Base-by-base conservation (phyloP, 805 yeast genomes). In the Sporopachydermia lactativora region DNA sequence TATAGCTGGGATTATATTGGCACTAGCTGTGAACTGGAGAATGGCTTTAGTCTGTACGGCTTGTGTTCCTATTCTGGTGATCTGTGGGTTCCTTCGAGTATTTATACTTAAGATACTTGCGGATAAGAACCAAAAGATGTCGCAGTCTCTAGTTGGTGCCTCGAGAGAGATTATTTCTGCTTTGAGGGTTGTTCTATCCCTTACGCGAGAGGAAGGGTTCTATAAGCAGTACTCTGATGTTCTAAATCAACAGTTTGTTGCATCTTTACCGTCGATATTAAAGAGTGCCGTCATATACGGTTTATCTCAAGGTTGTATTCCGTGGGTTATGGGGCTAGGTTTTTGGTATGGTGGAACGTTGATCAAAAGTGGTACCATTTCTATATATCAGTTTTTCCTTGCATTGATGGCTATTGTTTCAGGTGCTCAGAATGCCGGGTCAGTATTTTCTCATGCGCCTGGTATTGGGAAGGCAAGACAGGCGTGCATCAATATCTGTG, bases 381-480 rank as follows among this genome's bases (percentile, higher is more conserved):
- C 39, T 17, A 11, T 17, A 5, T 36, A 14, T 14, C 34, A 36
- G 19, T 36, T 14, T 14, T 36, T 36, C 18, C n/a, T 18, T 8
- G 39, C 39, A n/a, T 36, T 17, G 6, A 18, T 36, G 14, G 18
- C 39, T 36, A 15, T 36, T 8, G 17, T 36, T 6, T n/a, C 6
- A 14, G 39, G 39, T 5, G 6, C 34, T n/a, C 39, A 36, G 14
- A 8, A 14, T 36, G 19, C 39, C 5, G 69, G 67, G 19, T 43
- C 51, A 17, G 45, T 60, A 15, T 62, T 64, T 47, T 59, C 65
- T 5, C 61, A 55, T 42, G 60, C 68, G 2, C 66, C 69, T 3
- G 66, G 63, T 40, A 58, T 64, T 59, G 62, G 67, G 19, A 62
- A 62, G 42, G 68, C 68, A 17, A 53, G 50, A 19, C 51, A 52